phyloP scores from a whole-genome alignment of 2,329 filamentous ascomycete genomes.

The Mariannaea elegans region DNA sequence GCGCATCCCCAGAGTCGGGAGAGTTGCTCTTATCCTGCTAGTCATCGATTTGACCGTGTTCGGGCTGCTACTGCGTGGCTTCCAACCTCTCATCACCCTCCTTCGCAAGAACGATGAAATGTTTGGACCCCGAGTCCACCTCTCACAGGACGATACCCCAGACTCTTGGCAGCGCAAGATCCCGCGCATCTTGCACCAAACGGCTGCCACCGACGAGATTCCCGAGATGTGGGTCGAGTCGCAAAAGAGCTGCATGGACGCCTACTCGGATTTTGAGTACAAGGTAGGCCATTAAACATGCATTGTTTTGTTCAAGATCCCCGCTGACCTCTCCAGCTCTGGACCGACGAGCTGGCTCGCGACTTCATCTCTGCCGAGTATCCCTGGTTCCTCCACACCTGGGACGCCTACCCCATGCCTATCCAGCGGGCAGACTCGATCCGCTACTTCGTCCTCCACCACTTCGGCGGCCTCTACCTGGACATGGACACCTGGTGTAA shows the following conservation, averaged over 20 bases:
- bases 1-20: slow-evolving; percentile 33
- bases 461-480: slow-evolving; percentile 79
- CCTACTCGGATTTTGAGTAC: slow-evolving; percentile 78
- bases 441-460: slow-evolving; percentile 76
- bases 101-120: slow-evolving; percentile 57
- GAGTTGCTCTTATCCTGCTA: slow-evolving; percentile 63
- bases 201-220: slow-evolving; percentile 74
- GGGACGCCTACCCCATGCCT: slow-evolving; percentile 73
- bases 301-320: too few species aligned
- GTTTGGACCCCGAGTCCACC: slow-evolving; percentile 32
- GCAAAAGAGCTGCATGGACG: slow-evolving; percentile 71
- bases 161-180: slow-evolving; percentile 50
- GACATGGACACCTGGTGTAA: slow-evolving; percentile 56
- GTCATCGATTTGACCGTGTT: slow-evolving; percentile 62
- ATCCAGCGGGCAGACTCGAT: slow-evolving; percentile 80
- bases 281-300: slow-evolving; percentile 57
- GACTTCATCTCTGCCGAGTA: slow-evolving; percentile 76
- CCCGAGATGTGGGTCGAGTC: slow-evolving; percentile 71
- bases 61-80: slow-evolving; percentile 62
- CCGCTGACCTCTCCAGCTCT: slow-evolving; percentile 59
- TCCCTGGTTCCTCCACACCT: slow-evolving; percentile 76
- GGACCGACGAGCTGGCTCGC: slow-evolving; percentile 73
- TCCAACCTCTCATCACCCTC: slow-evolving; percentile 75
- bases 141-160: slow-evolving; percentile 15
- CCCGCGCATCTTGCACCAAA: slow-evolving; percentile 80